A percentile compares a stretch with the other conserved stretches of the same genome.
These are phyloP conservation scores for Hymenoscyphus salicellus DNA, from an alignment of 2,329 filamentous ascomycete genomes.

Conservation along the genomic window DNA sequence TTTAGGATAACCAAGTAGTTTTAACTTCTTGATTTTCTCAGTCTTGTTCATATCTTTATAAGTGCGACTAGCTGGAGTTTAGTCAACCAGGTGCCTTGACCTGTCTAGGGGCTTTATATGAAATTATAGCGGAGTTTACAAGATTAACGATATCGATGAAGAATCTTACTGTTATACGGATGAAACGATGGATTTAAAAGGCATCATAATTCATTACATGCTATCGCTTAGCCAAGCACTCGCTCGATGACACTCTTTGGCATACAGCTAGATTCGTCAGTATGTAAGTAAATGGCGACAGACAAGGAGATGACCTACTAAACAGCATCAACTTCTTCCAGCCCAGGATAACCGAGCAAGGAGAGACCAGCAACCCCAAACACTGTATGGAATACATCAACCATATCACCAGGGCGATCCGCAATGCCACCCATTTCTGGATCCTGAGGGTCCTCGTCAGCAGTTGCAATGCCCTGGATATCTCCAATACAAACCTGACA, in stretches of 20 bases:
- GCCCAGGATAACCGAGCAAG: slow-evolving; percentile 71
- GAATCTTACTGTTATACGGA: not conserved
- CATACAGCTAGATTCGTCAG: slow-evolving; percentile 55
- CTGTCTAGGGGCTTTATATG: not conserved
- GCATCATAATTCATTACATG: slow-evolving; percentile 5
- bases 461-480: slow-evolving; percentile 44
- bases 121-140: not conserved
- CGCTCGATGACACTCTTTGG: slow-evolving; percentile 64
- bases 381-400: slow-evolving; percentile 93
- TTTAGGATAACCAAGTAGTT: not conserved
- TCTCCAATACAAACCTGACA: slow-evolving; percentile 75
- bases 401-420: slow-evolving; percentile 88
- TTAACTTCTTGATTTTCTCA: not conserved
- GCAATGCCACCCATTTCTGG: slow-evolving; percentile 78
- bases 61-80: not conserved
- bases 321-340: slow-evolving; percentile 79
- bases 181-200: not conserved
- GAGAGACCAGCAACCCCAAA: slow-evolving; percentile 89
- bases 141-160: not conserved
- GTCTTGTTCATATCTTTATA: not conserved
- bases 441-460: slow-evolving; percentile 66
- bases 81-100: not conserved
- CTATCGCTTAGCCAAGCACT: slow-evolving; percentile 45
- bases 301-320: slow-evolving; percentile 56
- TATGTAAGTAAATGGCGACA: not conserved